Percentiles rank a stretch among this genome's conserved stretches.
Evolutionary conservation across 2,329 filamentous ascomycete genomes (phyloP).

Genomic region (Ophiostoma quercus): DNA sequence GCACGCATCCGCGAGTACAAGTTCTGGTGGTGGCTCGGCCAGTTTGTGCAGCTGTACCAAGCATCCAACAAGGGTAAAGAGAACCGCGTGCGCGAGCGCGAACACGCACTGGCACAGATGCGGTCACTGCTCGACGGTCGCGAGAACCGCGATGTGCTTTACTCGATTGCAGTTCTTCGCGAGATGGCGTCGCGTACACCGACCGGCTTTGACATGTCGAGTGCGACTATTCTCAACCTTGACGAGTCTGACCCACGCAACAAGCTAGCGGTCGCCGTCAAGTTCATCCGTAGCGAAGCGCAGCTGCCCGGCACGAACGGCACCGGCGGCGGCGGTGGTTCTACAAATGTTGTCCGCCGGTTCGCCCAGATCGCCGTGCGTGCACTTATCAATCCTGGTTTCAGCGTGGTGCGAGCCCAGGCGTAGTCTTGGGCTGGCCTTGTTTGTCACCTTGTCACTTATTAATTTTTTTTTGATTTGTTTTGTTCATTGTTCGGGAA

Average conservation of each 20-base stretch:
- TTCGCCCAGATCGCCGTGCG: conserved; percentile 61
- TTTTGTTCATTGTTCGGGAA: neutral
- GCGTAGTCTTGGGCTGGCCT: neutral
- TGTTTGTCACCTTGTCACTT: neutral
- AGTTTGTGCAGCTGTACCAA: conserved; percentile 61
- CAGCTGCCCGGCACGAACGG: conserved; percentile 36
- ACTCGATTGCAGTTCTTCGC: conserved; percentile 77
- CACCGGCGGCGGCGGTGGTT: conserved; percentile 50
- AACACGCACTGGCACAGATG: conserved; percentile 60
- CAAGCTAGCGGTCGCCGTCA: conserved; percentile 63
- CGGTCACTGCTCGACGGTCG: conserved; percentile 69
- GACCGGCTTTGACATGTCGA: conserved; percentile 36
- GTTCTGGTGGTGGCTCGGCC: conserved; percentile 77
- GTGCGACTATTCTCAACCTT: conserved; percentile 42
- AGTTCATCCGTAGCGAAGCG: conserved; percentile 62
- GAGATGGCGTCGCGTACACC: conserved; percentile 64
- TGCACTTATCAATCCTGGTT: conserved; percentile 52
- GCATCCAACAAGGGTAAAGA: conserved; percentile 26
- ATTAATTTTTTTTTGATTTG: neutral
- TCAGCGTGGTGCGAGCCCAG: conserved; percentile 37
- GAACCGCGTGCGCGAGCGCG: conserved; percentile 52
- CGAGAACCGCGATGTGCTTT: conserved; percentile 86
- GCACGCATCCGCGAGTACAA: conserved; percentile 60
- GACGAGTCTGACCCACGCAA: conserved; percentile 63
- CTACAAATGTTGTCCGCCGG: conserved; percentile 66